Conservation (phyloP, 306 rosid species). For the Medicago lupulina region DNA sequence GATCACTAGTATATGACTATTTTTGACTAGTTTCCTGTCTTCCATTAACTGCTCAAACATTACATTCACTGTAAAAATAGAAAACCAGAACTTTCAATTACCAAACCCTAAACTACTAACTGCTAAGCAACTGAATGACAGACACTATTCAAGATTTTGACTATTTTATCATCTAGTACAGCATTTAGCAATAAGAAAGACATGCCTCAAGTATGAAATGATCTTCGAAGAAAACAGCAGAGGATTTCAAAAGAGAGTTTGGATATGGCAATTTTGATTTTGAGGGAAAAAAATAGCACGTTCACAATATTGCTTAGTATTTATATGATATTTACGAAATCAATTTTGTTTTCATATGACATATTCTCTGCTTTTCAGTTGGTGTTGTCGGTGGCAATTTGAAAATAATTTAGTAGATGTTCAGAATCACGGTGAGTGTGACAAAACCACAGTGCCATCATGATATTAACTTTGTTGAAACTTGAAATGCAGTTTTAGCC, state of each 20-base stretch:
- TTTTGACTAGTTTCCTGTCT: slow-evolving; percentile 14
- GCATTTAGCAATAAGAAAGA: slow-evolving; percentile 23
- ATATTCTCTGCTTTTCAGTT: background rate
- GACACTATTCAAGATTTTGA: background rate
- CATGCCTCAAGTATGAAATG: background rate
- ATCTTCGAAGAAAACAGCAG: background rate
- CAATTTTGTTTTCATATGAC: background rate
- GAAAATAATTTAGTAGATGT: slow-evolving; percentile 12
- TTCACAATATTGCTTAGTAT: too few relatives aligned
- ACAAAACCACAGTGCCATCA: background rate
- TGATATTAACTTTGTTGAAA: too few relatives aligned
- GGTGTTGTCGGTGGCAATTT: slow-evolving; percentile 6
- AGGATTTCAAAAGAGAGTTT: background rate
- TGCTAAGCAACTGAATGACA: background rate
- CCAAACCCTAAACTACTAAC: slow-evolving; percentile 18
- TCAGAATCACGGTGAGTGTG: background rate
- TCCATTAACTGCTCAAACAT: slow-evolving; percentile 26
- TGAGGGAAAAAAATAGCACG: background rate
- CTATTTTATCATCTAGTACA: slow-evolving; percentile 24
- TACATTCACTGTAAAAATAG: background rate
- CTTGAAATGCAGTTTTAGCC: too few relatives aligned
- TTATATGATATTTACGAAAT: background rate
- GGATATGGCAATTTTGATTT: background rate
- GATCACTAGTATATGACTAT: slow-evolving; percentile 12
- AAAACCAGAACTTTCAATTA: background rate